Percentiles rank a stretch among this genome's conserved stretches.
Evolutionary conservation across 1,284 basidiomycete species (phyloP).

Genomic region (Apiotrichum akiyoshidainum): DNA sequence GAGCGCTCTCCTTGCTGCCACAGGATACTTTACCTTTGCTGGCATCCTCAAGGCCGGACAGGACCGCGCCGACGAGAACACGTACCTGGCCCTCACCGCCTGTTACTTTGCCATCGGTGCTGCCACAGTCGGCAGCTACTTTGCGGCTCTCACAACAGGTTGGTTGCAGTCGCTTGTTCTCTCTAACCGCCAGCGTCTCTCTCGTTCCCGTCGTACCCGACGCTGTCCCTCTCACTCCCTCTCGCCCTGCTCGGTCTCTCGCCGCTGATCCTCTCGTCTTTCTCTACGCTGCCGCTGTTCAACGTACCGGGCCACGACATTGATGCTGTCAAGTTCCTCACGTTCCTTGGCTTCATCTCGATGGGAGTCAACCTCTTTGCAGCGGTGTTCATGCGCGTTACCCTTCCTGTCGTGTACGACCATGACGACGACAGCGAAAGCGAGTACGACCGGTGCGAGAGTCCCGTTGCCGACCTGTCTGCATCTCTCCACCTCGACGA

Average conservation of each 20-base stretch:
- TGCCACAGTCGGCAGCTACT: conserved; percentile 49
- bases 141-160: conserved; percentile 48
- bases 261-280: conserved; percentile 45
- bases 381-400: conserved; percentile 44
- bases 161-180: conserved; percentile 4
- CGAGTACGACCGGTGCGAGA: conserved; percentile 10
- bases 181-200: conserved; percentile 35
- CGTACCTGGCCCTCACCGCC: conserved; percentile 36
- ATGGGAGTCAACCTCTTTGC: conserved; percentile 45
- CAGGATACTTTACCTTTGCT: conserved; percentile 46
- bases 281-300: conserved; percentile 39
- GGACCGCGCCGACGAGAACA: background rate
- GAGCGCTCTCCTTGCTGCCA: conserved; percentile 35
- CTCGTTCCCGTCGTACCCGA: conserved; percentile 48
- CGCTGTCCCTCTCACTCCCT: conserved; percentile 48
- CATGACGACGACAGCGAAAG: conserved; percentile 14
- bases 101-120: conserved; percentile 48
- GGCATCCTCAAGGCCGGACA: conserved; percentile 24
- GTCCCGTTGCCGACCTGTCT: conserved; percentile 11
- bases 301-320: conserved; percentile 20
- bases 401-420: conserved; percentile 19
- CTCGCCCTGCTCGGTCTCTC: conserved; percentile 48
- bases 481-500: conserved; percentile 41
- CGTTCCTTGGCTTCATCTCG: conserved; percentile 43
- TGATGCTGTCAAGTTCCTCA: conserved; percentile 40